Percentiles rank a stretch among this genome's conserved stretches.
These are phyloP conservation scores for Cordyceps cateniannulata DNA, from an alignment of 2,329 filamentous ascomycete genomes.

Conservation along the genomic window DNA sequence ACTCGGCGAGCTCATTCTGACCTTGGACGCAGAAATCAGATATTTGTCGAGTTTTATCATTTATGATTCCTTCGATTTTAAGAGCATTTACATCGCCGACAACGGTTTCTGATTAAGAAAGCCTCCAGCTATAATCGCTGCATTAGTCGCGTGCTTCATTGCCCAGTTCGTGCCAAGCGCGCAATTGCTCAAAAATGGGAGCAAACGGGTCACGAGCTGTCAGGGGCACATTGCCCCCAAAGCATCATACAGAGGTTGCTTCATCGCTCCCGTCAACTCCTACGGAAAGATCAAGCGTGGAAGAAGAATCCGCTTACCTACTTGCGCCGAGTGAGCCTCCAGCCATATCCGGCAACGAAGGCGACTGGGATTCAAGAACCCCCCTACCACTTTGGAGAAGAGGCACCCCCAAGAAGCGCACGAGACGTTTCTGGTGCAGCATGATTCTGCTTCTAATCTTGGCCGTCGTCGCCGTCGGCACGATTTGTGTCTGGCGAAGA, in stretches of 20 bases:
- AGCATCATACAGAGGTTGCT: background rate
- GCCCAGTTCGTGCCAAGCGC: slow-evolving; percentile 5
- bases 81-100: background rate
- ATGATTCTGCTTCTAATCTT: background rate
- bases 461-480: background rate
- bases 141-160: slow-evolving; percentile 8
- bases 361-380: background rate
- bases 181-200: background rate
- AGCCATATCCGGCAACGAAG: background rate
- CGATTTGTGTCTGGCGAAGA: slow-evolving; percentile 35
- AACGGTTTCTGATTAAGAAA: too few relatives aligned
- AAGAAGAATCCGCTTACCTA: background rate
- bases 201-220: background rate
- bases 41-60: background rate
- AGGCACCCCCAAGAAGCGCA: background rate
- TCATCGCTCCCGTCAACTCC: background rate
- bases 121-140: background rate
- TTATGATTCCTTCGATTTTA: background rate
- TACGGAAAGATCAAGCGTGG: background rate
- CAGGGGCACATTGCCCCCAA: background rate
- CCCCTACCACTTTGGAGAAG: background rate
- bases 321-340: background rate
- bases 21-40: background rate
- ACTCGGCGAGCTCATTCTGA: background rate
- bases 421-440: background rate